Conservation (phyloP, 1,284 basidiomycete genomes). For the Xerocomus minutiporus region DNA sequence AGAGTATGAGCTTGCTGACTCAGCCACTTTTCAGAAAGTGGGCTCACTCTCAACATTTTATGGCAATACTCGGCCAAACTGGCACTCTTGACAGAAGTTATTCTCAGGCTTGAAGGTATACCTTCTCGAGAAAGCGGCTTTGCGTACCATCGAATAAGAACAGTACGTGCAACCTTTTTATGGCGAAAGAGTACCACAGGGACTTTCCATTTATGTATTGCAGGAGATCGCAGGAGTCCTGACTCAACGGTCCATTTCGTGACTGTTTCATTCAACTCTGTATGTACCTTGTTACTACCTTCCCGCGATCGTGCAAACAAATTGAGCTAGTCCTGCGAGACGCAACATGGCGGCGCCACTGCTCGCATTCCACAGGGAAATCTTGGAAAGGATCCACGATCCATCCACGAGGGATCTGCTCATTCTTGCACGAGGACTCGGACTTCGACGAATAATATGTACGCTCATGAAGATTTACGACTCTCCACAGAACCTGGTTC, state of each 20-base stretch:
- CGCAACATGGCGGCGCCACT: conserved; percentile 34
- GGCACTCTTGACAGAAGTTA: background rate
- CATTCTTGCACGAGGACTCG: conserved; percentile 83
- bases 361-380: conserved; percentile 61
- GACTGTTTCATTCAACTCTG: background rate
- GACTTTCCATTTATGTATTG: conserved; percentile 3
- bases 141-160: background rate
- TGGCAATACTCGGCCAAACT: background rate
- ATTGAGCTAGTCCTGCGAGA: background rate
- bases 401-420: conserved; percentile 80
- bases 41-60: conserved; percentile 3
- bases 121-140: background rate
- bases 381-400: conserved; percentile 66
- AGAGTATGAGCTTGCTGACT: conserved; percentile 14
- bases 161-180: background rate
- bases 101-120: no score
- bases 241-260: no score
- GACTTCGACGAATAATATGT: conserved; percentile 76
- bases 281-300: background rate
- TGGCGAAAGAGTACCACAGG: background rate
- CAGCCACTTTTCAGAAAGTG: conserved; percentile 13
- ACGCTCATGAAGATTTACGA: conserved; percentile 91
- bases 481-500: conserved; percentile 77
- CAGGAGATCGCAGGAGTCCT: no score
- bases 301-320: background rate